phyloP scores from a whole-genome alignment of 768 basidiomycete species.

The Termitomyces eurrhizus region DNA sequence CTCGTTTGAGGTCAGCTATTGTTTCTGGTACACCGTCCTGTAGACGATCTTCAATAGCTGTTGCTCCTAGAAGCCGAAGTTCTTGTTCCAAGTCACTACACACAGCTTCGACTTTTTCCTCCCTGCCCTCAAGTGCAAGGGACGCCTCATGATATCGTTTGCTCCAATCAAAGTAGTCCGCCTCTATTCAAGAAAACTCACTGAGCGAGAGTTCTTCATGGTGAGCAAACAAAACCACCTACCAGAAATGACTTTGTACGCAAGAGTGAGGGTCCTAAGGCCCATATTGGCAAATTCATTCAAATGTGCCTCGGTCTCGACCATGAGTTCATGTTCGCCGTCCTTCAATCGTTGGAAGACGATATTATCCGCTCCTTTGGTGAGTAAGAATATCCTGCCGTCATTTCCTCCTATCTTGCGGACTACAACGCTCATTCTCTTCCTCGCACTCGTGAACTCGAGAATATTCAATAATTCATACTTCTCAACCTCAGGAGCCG shows the following conservation, averaged over 20 bases:
- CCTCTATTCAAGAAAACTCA: conserved; percentile 38
- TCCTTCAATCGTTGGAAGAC: conserved; percentile 83
- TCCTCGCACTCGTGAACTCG: conserved; percentile 90
- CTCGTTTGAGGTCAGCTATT: conserved; percentile 90
- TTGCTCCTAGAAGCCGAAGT: conserved; percentile 83
- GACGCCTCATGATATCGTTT: conserved; percentile 77
- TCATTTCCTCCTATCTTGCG: conserved; percentile 64
- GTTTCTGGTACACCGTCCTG: conserved; percentile 98
- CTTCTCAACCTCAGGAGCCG: conserved; percentile 51
- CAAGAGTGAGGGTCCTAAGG: conserved; percentile 87
- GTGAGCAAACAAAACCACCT: conserved; percentile 16
- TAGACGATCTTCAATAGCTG: conserved; percentile 94
- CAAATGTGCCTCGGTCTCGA: conserved; percentile 75
- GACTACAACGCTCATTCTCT: conserved; percentile 92
- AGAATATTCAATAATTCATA: conserved; percentile 90
- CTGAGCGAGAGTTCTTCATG: neutral
- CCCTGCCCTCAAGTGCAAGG: conserved; percentile 74
- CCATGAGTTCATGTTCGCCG: conserved; percentile 62
- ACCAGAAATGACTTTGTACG: conserved; percentile 79
- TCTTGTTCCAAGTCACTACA: conserved; percentile 80
- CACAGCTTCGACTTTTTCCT: conserved; percentile 71
- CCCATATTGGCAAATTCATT: conserved; percentile 84
- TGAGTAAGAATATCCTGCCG: conserved; percentile 61
- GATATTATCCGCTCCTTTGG: conserved; percentile 94
- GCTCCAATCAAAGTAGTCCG: conserved; percentile 79